Percentiles rank a stretch among this genome's conserved stretches.
Evolutionary conservation across 805 yeast species (phyloP).

Genomic region (Candida golubevii): DNA sequence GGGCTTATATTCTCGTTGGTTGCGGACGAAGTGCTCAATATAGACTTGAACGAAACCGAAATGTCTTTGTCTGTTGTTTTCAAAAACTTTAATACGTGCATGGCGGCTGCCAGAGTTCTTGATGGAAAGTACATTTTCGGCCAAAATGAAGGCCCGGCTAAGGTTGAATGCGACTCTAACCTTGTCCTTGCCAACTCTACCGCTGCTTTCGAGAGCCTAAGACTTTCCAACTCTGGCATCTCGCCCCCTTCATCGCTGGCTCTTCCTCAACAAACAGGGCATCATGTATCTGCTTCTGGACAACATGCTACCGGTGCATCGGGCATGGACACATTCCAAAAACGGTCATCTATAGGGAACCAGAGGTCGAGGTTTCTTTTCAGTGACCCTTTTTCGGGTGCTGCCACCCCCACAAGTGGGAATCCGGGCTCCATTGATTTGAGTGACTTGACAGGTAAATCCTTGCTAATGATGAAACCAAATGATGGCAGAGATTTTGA

Average conservation of each 20-base stretch:
- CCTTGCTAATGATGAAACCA: conserved; percentile 41
- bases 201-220: conserved; percentile 24
- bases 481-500: conserved; percentile 46
- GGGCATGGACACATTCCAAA: conserved; percentile 31
- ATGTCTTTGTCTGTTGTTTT: conserved; percentile 32
- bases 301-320: conserved; percentile 8
- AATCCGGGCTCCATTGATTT: conserved; percentile 28
- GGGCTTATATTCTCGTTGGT: conserved; percentile 64
- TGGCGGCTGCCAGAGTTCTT: conserved; percentile 36
- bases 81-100: conserved; percentile 35
- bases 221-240: conserved; percentile 25
- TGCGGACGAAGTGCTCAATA: conserved; percentile 49
- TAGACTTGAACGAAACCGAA: conserved; percentile 33
- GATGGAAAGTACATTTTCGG: conserved; percentile 41
- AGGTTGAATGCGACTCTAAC: conserved; percentile 31
- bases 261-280: neutral
- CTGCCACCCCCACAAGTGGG: conserved; percentile 13
- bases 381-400: conserved; percentile 50
- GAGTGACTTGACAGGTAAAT: conserved; percentile 38
- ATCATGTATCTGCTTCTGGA: conserved; percentile 3
- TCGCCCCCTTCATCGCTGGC: conserved; percentile 30
- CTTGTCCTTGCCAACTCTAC: conserved; percentile 15
- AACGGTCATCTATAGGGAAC: conserved; percentile 52
- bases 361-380: conserved; percentile 68
- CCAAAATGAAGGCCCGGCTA: conserved; percentile 30